Evolutionary conservation across 106 monocot genomes (phyloP).

Genomic region (Alisma plantagoaquatica): DNA sequence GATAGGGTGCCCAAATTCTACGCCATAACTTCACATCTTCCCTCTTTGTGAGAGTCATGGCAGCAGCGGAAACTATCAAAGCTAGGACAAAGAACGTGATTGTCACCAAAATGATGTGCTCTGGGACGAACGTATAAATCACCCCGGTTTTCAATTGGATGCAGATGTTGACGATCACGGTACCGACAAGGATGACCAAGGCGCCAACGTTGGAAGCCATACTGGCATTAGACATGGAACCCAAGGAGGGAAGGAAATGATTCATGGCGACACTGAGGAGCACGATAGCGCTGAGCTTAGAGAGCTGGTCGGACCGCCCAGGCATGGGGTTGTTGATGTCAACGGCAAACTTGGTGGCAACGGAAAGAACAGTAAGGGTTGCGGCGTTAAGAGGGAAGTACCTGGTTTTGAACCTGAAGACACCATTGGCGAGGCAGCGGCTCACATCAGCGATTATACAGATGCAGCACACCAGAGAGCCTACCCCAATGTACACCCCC

Average conservation of each 20-base stretch:
- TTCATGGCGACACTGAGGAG: slow-evolving; percentile 3
- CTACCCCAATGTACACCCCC: slow-evolving; percentile 4
- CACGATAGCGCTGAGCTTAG: slow-evolving; percentile 8
- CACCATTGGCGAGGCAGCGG: background rate
- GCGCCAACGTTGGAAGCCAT: slow-evolving; percentile 7
- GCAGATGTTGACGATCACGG: slow-evolving; percentile 7
- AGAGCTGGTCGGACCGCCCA: background rate
- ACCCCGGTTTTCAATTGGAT: slow-evolving; percentile 10
- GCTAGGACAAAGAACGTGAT: background rate
- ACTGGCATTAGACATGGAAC: background rate
- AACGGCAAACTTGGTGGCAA: slow-evolving; percentile 3
- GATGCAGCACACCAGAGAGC: slow-evolving; percentile 1
- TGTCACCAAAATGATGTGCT: background rate
- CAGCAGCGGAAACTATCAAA: slow-evolving; percentile 2
- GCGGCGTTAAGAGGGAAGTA: slow-evolving; percentile 13
- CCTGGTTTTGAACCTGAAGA: background rate
- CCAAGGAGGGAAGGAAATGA: slow-evolving; percentile 4
- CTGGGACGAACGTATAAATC: slow-evolving; percentile 1
- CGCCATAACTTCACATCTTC: background rate
- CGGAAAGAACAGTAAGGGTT: background rate
- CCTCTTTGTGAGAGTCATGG: background rate
- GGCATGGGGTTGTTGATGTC: slow-evolving; percentile 5
- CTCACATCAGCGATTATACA: background rate
- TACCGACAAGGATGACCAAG: slow-evolving; percentile 6
- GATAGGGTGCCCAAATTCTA: background rate